A percentile compares a stretch with the other conserved stretches of the same genome.
Evolutionary conservation across 805 yeast species (phyloP).

Genomic region (Jamesozyma spencerorum): DNA sequence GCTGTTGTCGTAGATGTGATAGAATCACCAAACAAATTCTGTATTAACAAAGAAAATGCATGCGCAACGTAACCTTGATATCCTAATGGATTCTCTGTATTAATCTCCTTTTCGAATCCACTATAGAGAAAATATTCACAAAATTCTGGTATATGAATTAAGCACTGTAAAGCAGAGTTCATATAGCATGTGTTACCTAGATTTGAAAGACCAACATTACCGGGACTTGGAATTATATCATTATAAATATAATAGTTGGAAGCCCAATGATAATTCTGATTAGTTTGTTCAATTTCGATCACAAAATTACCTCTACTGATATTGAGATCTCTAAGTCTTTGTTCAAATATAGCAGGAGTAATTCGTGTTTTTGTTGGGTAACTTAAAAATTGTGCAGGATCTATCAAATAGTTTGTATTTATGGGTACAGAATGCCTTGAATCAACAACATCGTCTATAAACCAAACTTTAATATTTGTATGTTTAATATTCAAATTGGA

Average conservation of each 20-base stretch:
- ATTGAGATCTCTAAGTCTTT: conserved; percentile 17
- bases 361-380: conserved; percentile 19
- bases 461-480: conserved; percentile 21
- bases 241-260: conserved; percentile 29
- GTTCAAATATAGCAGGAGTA: conserved; percentile 12
- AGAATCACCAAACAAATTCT: conserved; percentile 41
- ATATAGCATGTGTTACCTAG: conserved; percentile 89
- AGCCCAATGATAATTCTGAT: conserved; percentile 30
- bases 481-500: conserved; percentile 9
- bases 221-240: conserved; percentile 32
- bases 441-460: conserved; percentile 4
- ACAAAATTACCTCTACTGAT: conserved; percentile 24
- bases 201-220: conserved; percentile 55
- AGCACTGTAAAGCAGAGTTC: conserved; percentile 90
- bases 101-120: conserved; percentile 56
- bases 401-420: conserved; percentile 14
- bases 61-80: conserved; percentile 72
- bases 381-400: conserved; percentile 24
- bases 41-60: conserved; percentile 63
- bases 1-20: conserved; percentile 2
- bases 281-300: conserved; percentile 27
- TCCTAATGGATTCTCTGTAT: conserved; percentile 74
- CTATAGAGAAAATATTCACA: conserved; percentile 62
- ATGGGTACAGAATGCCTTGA: conserved; percentile 2
- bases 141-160: conserved; percentile 77